Conservation (phyloP, 495 filamentous ascomycete species). For the Sordaria brevicollis region DNA sequence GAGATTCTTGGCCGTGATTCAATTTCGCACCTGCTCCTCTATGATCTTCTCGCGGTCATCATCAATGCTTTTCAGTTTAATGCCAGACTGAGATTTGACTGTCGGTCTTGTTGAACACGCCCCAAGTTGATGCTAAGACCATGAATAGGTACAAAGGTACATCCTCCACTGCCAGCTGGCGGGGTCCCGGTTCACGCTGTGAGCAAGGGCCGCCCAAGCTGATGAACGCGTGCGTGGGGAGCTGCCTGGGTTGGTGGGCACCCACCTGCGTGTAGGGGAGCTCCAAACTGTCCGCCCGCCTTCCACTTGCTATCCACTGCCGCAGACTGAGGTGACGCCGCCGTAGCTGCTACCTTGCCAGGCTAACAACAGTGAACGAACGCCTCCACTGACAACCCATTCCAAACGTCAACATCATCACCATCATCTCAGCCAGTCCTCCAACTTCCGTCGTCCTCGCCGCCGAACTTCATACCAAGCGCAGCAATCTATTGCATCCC, state of each 20-base stretch:
- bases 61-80: too few relatives aligned
- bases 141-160: background rate
- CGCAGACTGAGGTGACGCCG: background rate
- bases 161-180: background rate
- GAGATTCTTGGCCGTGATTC: background rate
- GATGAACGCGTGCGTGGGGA: constrained; percentile 9
- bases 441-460: background rate
- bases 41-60: too few relatives aligned
- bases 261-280: background rate
- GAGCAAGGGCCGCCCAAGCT: background rate
- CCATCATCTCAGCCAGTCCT: background rate
- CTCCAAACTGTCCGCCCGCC: constrained; percentile 1
- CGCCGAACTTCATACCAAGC: background rate
- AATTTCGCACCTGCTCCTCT: background rate
- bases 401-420: background rate
- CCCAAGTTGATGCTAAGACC: background rate
- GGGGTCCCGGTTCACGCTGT: background rate
- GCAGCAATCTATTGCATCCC: background rate
- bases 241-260: constrained; percentile 5
- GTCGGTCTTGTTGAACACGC: background rate
- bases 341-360: background rate
- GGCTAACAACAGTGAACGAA: background rate
- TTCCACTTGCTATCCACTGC: background rate
- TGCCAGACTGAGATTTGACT: too few relatives aligned
- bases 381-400: background rate